These are phyloP conservation scores for Phlegmacium glaucopus DNA, from an alignment of 768 basidiomycete species.

Conservation along the genomic window DNA sequence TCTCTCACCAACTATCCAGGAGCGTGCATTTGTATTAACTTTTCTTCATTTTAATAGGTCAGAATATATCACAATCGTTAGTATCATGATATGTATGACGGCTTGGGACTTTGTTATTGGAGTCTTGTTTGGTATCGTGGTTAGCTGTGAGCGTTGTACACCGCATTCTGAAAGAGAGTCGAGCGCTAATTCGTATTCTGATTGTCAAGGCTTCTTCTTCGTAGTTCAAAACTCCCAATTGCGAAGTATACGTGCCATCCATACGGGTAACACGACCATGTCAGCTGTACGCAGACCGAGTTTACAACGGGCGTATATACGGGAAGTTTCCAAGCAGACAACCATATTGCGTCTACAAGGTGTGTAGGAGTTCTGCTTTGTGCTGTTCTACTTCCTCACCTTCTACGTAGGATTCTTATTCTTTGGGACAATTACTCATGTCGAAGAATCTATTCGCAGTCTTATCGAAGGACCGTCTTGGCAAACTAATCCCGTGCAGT, in stretches of 20 bases:
- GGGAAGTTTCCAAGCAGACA: conserved; percentile 91
- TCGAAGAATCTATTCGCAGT: conserved; percentile 82
- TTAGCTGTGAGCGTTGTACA: conserved; percentile 63
- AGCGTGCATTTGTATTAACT: conserved; percentile 8
- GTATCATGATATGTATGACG: conserved; percentile 92
- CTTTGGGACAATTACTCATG: conserved; percentile 89
- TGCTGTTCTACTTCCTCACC: background rate
- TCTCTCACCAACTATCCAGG: conserved; percentile 10
- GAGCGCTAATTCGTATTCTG: background rate
- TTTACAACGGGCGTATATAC: conserved; percentile 84
- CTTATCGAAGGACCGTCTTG: conserved; percentile 72
- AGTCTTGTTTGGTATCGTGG: conserved; percentile 86
- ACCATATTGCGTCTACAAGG: conserved; percentile 87
- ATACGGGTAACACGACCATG: conserved; percentile 79
- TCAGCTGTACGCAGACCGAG: conserved; percentile 91
- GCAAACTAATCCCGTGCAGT: conserved; percentile 75
- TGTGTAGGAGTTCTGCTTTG: conserved; percentile 10
- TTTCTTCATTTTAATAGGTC: conserved; percentile 34
- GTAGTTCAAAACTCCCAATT: conserved; percentile 93
- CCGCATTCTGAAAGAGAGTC: background rate
- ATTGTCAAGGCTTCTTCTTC: conserved; percentile 77
- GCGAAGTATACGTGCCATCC: conserved; percentile 77
- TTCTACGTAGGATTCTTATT: conserved; percentile 67
- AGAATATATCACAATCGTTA: conserved; percentile 80
- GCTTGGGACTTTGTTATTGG: conserved; percentile 93